Base-by-base conservation (phyloP, 345 rosid species). In the Pistacia atlantica region DNA sequence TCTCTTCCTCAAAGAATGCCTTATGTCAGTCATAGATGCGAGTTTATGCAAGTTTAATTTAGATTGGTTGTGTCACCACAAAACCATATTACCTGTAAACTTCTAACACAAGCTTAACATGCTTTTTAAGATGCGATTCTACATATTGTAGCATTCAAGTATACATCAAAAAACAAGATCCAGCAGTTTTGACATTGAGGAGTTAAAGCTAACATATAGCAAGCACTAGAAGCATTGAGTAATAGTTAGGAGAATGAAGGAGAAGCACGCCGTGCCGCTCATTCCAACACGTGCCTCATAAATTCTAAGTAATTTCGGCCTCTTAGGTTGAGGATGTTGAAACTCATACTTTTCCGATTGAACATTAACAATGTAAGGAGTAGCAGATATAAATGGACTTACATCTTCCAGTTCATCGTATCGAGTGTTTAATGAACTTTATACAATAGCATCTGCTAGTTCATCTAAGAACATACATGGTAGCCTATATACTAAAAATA, bases 241-340 rank as follows among this genome's bases (percentile, higher is more conserved):
- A 57, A 75, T 60, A 59, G 65, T 14, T 18, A 76, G 22, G 54
- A 67, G 75, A 72, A 48, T 42, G 77, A 81, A 64, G 38, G 71
- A 80, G 89, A 82, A 65, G 67, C 90, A 70, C 57, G 93, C 98
- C 86, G 85, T 87, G 87, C 97, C 93, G 83, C 99, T 95, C 99
- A 95, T 95, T 79, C 99, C 99, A 38, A 95, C 94, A 85, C 93
- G 99, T 54, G 98, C 82, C 86, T 95, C 99, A 64, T 95, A 95
- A 71, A 95, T 91, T 81, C 99, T 89, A 57, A 95, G 91, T 56
- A 97, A 91, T 73, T 88, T 87, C 51, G 99, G 99, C 77, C 57
- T 91, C 88, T 80, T 89, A 74, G 99, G 99, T 67, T 89, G 96
- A 77, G 93, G 89, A 84, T 93, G 96, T 76, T 88, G 89, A 83